These are phyloP conservation scores for Pythium insidiosum DNA, from an alignment of 352 stramenopile genomes.

Conservation along the genomic window DNA sequence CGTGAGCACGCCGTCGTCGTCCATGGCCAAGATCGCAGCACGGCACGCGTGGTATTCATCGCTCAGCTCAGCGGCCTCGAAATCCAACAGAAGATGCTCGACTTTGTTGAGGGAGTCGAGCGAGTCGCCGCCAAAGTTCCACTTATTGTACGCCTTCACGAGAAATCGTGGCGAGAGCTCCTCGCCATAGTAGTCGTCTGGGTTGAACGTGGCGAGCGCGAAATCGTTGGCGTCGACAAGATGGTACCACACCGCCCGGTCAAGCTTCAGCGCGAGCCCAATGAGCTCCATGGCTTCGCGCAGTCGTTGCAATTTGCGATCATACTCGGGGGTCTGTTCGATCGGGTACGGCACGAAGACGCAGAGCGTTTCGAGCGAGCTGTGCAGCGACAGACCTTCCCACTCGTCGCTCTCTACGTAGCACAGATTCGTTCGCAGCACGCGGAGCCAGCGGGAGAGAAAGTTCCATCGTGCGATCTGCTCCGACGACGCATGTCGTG, in stretches of 20 bases:
- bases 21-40: not conserved
- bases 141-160: constrained; percentile 7
- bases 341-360: constrained; percentile 11
- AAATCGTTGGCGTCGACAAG: not conserved
- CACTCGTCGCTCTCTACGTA: constrained; percentile 11
- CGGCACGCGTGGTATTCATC: not conserved
- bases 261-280: constrained; percentile 4
- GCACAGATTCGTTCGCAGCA: constrained; percentile 7
- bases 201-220: constrained; percentile 3
- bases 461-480: constrained; percentile 7
- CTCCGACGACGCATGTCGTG: too few species aligned
- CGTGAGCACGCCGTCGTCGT: not conserved
- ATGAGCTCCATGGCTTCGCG: constrained; percentile 13
- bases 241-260: constrained; percentile 2
- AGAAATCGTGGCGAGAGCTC: constrained; percentile 7
- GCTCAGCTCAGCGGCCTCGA: too few species aligned
- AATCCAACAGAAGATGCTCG: too few species aligned
- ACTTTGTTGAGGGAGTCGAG: not conserved
- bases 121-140: too few species aligned
- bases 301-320: not conserved
- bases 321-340: not conserved
- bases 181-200: constrained; percentile 8
- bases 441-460: constrained; percentile 3
- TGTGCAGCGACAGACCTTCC: constrained; percentile 7
- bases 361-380: constrained; percentile 8